Base-by-base conservation (phyloP, 2,329 filamentous ascomycete species). In the Pseudogymnoascus sp. region DNA sequence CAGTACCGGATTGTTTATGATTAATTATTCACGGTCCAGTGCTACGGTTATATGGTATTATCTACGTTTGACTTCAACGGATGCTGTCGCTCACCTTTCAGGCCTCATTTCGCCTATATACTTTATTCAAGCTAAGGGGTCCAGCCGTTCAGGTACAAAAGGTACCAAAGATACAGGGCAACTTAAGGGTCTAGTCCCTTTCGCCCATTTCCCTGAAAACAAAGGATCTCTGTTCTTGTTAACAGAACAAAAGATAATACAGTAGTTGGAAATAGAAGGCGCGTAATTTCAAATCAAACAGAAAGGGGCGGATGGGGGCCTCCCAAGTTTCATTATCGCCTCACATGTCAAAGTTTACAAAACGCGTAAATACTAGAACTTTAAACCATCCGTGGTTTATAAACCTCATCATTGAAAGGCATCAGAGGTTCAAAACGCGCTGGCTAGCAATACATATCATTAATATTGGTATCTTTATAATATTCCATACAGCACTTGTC, bases 131-230 rank as follows among this genome's bases (percentile, higher is more conserved):
- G 47, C 47, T 53, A 53, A 53, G n/a, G 47, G 47, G 47, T 53
- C 47, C 47, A 53, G 25, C 47, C 43, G 43, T 30, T 53, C 43
- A 53, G 43, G 43, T 18, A 53, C 47, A 4, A 53, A 50, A 33
- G 47, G 47, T 53, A 53, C 47, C 47, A 33, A 33, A 53, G n/a
- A n/a, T 50, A 6, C 43, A 30, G 43, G 25, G 43, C 43, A 53
- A 53, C 28, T 53, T 53, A 33, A 53, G 47, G 47, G 47, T 53
- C 47, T 6, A 33, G 47, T 53, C 47, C 47, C n/a, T 33, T 53
- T 53, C 28, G 7, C 25, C 47, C 47, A 53, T 53, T 33, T 20
- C 47, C 47, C 47, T 33, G 9, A 14, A 53, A 20, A 33, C 33
- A 33, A 53, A 53, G 12, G 28, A 5, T 53, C 15, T 12, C n/a